These are phyloP conservation scores for Alternaria solani DNA, from an alignment of 2,329 filamentous ascomycete genomes.

Conservation along the genomic window DNA sequence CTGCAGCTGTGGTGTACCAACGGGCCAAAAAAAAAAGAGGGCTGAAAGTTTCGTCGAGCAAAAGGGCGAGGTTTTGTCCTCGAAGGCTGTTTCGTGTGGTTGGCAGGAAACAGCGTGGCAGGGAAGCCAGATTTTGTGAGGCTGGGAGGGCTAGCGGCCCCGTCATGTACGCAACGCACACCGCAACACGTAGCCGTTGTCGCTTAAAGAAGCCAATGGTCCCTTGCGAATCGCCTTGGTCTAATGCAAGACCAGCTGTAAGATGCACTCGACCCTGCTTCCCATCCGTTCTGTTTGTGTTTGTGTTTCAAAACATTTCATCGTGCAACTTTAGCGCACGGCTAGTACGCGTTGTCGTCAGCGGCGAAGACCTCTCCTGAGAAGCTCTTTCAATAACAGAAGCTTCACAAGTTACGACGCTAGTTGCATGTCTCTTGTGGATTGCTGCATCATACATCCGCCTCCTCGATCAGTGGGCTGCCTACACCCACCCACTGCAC, in stretches of 20 bases:
- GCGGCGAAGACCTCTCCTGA: background rate
- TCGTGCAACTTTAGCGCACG: slow-evolving; percentile 6
- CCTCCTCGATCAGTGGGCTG: background rate
- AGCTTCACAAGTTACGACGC: background rate
- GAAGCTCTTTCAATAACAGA: background rate
- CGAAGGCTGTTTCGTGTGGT: slow-evolving; percentile 5
- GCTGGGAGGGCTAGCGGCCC: slow-evolving; percentile 28
- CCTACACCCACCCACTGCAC: background rate
- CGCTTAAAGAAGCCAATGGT: slow-evolving; percentile 20
- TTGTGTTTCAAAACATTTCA: slow-evolving; percentile 3
- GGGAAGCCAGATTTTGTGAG: slow-evolving; percentile 25
- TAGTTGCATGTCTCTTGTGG: background rate
- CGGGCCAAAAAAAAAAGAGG: slow-evolving; percentile 7
- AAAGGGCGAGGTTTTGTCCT: slow-evolving; percentile 22
- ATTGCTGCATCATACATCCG: background rate
- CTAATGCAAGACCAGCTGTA: slow-evolving; percentile 6
- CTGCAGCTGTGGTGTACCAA: slow-evolving; percentile 17
- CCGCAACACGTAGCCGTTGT: slow-evolving; percentile 34
- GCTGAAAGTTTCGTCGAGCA: slow-evolving; percentile 23
- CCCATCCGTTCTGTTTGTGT: background rate
- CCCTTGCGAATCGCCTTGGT: background rate
- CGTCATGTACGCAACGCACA: slow-evolving; percentile 28
- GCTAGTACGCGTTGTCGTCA: background rate
- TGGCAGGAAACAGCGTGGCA: slow-evolving; percentile 27
- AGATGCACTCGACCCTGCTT: background rate